Conservation (phyloP, 495 filamentous ascomycete genomes). For the Penicillium arizonense region DNA sequence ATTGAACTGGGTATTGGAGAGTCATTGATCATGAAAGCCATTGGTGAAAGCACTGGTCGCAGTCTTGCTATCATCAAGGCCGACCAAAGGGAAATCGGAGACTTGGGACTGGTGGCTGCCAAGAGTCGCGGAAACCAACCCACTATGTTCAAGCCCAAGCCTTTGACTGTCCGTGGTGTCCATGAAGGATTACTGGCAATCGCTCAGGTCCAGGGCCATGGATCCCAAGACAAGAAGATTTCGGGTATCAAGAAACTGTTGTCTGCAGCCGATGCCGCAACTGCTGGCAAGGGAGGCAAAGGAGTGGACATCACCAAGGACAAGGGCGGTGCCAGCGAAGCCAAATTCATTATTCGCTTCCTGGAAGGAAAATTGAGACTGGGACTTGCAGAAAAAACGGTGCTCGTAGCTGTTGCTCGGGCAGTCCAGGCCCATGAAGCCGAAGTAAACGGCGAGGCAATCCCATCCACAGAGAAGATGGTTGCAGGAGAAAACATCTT, state of each 20-base stretch:
- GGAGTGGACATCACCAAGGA: slow-evolving; percentile 84
- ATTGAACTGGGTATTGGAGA: slow-evolving; percentile 97
- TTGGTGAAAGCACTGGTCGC: slow-evolving; percentile 89
- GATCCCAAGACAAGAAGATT: slow-evolving; percentile 86
- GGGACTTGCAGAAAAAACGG: slow-evolving; percentile 87
- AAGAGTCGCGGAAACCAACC: slow-evolving; percentile 92
- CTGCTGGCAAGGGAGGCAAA: slow-evolving; percentile 63
- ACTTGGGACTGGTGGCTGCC: slow-evolving; percentile 89
- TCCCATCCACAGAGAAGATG: slow-evolving; percentile 70
- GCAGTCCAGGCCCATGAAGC: slow-evolving; percentile 83
- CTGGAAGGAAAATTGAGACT: slow-evolving; percentile 91
- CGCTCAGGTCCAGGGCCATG: slow-evolving; percentile 81
- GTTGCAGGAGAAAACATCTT: slow-evolving; percentile 79
- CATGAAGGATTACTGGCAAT: slow-evolving; percentile 87
- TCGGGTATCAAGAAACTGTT: slow-evolving; percentile 93
- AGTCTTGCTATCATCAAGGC: slow-evolving; percentile 83
- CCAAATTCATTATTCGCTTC: slow-evolving; percentile 89
- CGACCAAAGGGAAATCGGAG: slow-evolving; percentile 94
- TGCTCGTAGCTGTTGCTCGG: slow-evolving; percentile 84
- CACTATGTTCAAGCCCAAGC: slow-evolving; percentile 96
- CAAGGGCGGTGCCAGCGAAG: slow-evolving; percentile 91
- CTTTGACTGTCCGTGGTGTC: slow-evolving; percentile 81
- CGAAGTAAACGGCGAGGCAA: slow-evolving; percentile 60
- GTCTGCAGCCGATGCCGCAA: slow-evolving; percentile 74
- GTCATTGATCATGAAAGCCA: slow-evolving; percentile 97